phyloP scores from a whole-genome alignment of 2,329 filamentous ascomycete genomes.

The Myotisia sp. region DNA sequence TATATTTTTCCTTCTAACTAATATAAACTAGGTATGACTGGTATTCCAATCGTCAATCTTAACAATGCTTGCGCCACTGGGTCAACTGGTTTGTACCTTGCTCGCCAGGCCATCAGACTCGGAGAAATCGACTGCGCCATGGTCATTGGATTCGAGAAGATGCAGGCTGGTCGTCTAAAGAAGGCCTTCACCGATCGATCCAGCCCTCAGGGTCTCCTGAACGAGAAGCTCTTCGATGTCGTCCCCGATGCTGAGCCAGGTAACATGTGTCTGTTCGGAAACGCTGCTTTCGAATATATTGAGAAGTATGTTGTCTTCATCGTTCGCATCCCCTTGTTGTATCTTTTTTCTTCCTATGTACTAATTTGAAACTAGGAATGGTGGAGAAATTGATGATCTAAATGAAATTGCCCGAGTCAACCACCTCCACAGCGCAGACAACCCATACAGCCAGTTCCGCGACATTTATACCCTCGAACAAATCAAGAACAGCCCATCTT shows the following conservation, averaged over 20 bases:
- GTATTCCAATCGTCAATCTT: slow-evolving; percentile 92
- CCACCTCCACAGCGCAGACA: slow-evolving; percentile 77
- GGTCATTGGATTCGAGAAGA: slow-evolving; percentile 95
- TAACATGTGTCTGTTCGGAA: slow-evolving; percentile 88
- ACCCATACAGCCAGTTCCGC: slow-evolving; percentile 96
- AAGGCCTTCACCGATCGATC: slow-evolving; percentile 71
- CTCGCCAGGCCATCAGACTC: slow-evolving; percentile 59
- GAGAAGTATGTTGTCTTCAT: slow-evolving; percentile 68
- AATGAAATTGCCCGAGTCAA: slow-evolving; percentile 88
- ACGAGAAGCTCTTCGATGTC: slow-evolving; percentile 69
- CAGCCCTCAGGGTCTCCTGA: slow-evolving; percentile 60
- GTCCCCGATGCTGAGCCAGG: slow-evolving; percentile 61
- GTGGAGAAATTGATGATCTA: slow-evolving; percentile 72
- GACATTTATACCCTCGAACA: slow-evolving; percentile 81
- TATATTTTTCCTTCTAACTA: neutral
- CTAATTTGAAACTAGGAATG: slow-evolving; percentile 54
- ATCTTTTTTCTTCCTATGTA: too few species aligned
- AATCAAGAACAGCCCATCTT: slow-evolving; percentile 58
- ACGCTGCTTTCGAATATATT: slow-evolving; percentile 86
- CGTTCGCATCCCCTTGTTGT: neutral
- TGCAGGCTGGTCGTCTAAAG: slow-evolving; percentile 81
- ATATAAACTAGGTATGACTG: slow-evolving; percentile 62
- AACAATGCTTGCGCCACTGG: slow-evolving; percentile 98
- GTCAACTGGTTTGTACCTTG: slow-evolving; percentile 80
- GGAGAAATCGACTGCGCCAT: slow-evolving; percentile 78